Evolutionary conservation across 2,329 filamentous ascomycete genomes (phyloP).

Genomic region (Colletotrichum viniferum): DNA sequence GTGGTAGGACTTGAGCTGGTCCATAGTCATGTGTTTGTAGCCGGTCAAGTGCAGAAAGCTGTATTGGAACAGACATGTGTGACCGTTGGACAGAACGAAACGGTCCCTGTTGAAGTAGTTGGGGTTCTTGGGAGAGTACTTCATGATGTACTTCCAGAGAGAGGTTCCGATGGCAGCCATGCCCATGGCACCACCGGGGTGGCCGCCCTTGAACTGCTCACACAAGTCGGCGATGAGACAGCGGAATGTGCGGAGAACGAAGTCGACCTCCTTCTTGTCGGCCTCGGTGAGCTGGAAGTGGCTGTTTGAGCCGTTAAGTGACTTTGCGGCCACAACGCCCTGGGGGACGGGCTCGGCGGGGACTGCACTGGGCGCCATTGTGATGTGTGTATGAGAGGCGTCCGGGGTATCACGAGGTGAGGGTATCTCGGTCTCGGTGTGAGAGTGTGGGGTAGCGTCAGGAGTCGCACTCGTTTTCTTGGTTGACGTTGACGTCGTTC

Average conservation of each 20-base stretch:
- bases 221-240: conserved; percentile 71
- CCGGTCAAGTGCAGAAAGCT: conserved; percentile 56
- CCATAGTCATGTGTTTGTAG: conserved; percentile 59
- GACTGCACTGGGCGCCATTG: conserved; percentile 22
- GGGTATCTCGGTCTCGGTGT: background rate
- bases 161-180: conserved; percentile 67
- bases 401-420: background rate
- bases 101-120: conserved; percentile 66
- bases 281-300: conserved; percentile 7
- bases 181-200: conserved; percentile 65
- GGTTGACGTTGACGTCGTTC: background rate
- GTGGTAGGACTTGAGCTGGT: conserved; percentile 61
- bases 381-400: background rate
- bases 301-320: conserved; percentile 1
- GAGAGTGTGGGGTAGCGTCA: background rate
- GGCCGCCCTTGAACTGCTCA: conserved; percentile 72
- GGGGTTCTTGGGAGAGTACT: conserved; percentile 59
- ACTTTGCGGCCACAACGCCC: conserved; percentile 1
- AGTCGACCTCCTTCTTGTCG: conserved; percentile 18
- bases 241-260: conserved; percentile 63
- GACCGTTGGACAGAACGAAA: conserved; percentile 67
- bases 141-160: conserved; percentile 66
- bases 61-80: conserved; percentile 60
- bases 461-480: background rate
- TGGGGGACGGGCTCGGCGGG: conserved; percentile 1